A percentile compares a stretch with the other conserved stretches of the same genome.
These are phyloP conservation scores for Typha latifolia DNA, from an alignment of 176 grass and related monocot genomes.

Conservation along the genomic window DNA sequence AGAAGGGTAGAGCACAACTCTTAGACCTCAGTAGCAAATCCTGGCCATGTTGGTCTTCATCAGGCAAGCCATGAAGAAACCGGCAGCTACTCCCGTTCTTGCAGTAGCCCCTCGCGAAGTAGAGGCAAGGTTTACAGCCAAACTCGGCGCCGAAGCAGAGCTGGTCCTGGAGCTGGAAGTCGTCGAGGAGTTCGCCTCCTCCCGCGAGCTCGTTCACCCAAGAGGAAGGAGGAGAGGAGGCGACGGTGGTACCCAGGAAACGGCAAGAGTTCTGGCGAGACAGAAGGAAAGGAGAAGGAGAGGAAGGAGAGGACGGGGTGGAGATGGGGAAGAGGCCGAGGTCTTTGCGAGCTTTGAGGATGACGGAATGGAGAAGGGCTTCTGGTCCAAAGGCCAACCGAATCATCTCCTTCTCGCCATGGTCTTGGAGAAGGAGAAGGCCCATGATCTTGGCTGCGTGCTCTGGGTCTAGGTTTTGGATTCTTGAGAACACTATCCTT, in stretches of 20 bases:
- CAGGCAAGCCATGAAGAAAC: slow-evolving; percentile 65
- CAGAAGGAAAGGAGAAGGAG: no score
- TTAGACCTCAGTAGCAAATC: slow-evolving; percentile 69
- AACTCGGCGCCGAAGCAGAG: slow-evolving; percentile 41
- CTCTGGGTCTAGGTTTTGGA: slow-evolving; percentile 81
- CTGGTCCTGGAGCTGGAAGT: slow-evolving; percentile 74
- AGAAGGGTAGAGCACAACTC: slow-evolving; percentile 61
- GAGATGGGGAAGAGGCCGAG: slow-evolving; percentile 27
- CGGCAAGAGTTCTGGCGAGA: no score
- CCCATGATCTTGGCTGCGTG: slow-evolving; percentile 95
- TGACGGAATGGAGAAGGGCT: slow-evolving; percentile 58
- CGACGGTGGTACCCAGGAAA: no score
- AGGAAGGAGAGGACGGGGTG: no score
- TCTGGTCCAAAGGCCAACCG: slow-evolving; percentile 88
- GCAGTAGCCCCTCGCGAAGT: slow-evolving; percentile 86
- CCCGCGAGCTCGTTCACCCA: no score
- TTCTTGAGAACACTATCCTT: slow-evolving; percentile 95
- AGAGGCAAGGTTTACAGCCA: slow-evolving; percentile 78
- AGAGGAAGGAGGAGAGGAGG: no score
- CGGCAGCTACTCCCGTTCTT: slow-evolving; percentile 80
- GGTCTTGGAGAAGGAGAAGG: slow-evolving; percentile 74
- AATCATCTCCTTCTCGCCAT: slow-evolving; percentile 98
- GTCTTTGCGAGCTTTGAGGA: slow-evolving; percentile 65
- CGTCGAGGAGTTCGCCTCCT: slow-evolving; percentile 24
- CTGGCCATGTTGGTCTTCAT: slow-evolving; percentile 23